A percentile compares a stretch with the other conserved stretches of the same genome.
These are phyloP conservation scores for Aspergillus novoparasiticus DNA, from an alignment of 2,329 filamentous ascomycete species.

Conservation along the genomic window DNA sequence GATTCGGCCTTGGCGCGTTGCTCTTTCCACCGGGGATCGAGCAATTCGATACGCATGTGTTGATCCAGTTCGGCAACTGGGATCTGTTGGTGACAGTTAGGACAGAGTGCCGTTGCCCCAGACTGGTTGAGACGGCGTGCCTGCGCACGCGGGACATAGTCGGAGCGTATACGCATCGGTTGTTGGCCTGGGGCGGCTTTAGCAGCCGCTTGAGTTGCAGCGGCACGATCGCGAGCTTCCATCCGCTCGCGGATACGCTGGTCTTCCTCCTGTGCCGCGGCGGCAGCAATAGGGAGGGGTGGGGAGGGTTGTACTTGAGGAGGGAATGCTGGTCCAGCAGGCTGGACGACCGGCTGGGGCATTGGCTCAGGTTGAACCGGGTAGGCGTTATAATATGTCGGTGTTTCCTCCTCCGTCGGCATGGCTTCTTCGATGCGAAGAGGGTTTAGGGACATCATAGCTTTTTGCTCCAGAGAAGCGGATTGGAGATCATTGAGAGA, in stretches of 20 bases:
- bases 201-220: conserved; percentile 77
- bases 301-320: conserved; percentile 32
- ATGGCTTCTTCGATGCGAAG: conserved; percentile 93
- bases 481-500: conserved; percentile 90
- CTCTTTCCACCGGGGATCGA: conserved; percentile 94
- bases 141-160: conserved; percentile 85
- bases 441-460: conserved; percentile 80
- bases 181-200: conserved; percentile 59
- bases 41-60: conserved; percentile 91
- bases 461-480: conserved; percentile 92
- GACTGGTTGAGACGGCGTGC: conserved; percentile 68
- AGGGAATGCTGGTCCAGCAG: conserved; percentile 33
- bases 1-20: conserved; percentile 88
- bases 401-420: conserved; percentile 69
- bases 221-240: conserved; percentile 62
- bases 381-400: conserved; percentile 57
- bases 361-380: conserved; percentile 41
- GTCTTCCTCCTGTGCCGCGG: conserved; percentile 57
- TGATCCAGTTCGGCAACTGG: conserved; percentile 84
- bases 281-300: conserved; percentile 33
- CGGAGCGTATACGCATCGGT: conserved; percentile 87
- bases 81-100: conserved; percentile 90
- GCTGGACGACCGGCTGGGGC: conserved; percentile 32
- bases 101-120: conserved; percentile 71
- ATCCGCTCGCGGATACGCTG: conserved; percentile 63